Conservation (phyloP, 2,329 filamentous ascomycete genomes). For the Madurella mycetomatis region DNA sequence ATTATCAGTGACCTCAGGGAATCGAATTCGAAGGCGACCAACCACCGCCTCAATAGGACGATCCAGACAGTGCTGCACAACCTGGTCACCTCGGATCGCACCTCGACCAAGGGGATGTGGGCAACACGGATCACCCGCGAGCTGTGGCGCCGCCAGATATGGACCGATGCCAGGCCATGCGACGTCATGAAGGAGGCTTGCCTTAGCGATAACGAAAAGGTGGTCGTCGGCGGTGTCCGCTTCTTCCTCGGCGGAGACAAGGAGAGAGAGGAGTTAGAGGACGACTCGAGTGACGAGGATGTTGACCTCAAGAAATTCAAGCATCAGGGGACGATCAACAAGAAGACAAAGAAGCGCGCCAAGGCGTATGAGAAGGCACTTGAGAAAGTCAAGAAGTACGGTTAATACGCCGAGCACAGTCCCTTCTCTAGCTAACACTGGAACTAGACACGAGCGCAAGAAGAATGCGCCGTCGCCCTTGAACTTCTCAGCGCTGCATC, state of each 20-base stretch:
- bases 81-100: conserved; percentile 77
- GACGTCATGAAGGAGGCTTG: conserved; percentile 96
- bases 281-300: conserved; percentile 82
- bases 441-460: conserved; percentile 67
- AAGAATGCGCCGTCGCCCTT: conserved; percentile 82
- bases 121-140: conserved; percentile 93
- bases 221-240: conserved; percentile 77
- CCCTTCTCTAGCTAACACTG: background rate
- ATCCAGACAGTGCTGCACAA: conserved; percentile 94
- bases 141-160: conserved; percentile 93
- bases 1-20: conserved; percentile 87
- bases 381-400: conserved; percentile 62
- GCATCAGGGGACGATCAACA: conserved; percentile 88
- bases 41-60: conserved; percentile 88
- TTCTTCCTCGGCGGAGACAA: conserved; percentile 97
- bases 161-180: conserved; percentile 92
- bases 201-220: conserved; percentile 87
- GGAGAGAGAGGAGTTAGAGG: conserved; percentile 87
- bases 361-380: conserved; percentile 76
- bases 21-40: conserved; percentile 79
- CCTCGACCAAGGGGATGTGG: conserved; percentile 86
- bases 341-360: conserved; percentile 87
- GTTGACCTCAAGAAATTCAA: conserved; percentile 76
- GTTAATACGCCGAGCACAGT: too few species aligned
- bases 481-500: conserved; percentile 93